A percentile compares a stretch with the other conserved stretches of the same genome.
Evolutionary conservation across 2,329 filamentous ascomycete genomes (phyloP).

Genomic region (Neonectria magnoliae): DNA sequence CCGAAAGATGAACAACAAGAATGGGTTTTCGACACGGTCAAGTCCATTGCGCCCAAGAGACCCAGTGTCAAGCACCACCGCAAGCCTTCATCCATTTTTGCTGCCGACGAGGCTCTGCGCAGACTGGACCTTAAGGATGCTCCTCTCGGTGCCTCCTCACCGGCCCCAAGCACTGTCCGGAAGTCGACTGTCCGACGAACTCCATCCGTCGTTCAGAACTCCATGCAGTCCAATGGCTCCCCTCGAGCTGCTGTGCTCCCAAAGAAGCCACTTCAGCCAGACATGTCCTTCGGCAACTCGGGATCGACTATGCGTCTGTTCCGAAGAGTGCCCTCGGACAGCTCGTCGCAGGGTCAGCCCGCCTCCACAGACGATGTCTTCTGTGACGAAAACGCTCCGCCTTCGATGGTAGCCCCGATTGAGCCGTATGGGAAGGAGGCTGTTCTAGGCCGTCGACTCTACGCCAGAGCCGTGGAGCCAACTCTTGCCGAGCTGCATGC

Average conservation of each 20-base stretch:
- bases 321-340: conserved; percentile 82
- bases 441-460: conserved; percentile 81
- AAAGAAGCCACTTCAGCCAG: conserved; percentile 84
- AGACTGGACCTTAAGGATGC: conserved; percentile 70
- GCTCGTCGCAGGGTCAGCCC: conserved; percentile 57
- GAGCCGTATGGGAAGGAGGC: conserved; percentile 81
- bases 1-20: conserved; percentile 78
- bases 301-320: conserved; percentile 93
- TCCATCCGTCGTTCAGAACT: conserved; percentile 54
- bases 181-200: conserved; percentile 65
- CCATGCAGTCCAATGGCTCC: conserved; percentile 53
- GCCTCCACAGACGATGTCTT: conserved; percentile 54
- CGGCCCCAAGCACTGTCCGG: conserved; percentile 65
- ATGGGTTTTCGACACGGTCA: conserved; percentile 97
- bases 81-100: conserved; percentile 66
- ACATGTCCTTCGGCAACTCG: conserved; percentile 93
- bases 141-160: conserved; percentile 66
- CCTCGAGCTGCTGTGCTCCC: conserved; percentile 56
- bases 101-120: conserved; percentile 69
- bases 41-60: conserved; percentile 69
- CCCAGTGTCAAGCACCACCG: conserved; percentile 60
- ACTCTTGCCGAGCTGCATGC: conserved; percentile 86
- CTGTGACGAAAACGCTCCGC: conserved; percentile 73
- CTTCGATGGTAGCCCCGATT: conserved; percentile 54
- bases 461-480: conserved; percentile 83